phyloP scores from a whole-genome alignment of 768 basidiomycete species.

The Leccinum boreale region DNA sequence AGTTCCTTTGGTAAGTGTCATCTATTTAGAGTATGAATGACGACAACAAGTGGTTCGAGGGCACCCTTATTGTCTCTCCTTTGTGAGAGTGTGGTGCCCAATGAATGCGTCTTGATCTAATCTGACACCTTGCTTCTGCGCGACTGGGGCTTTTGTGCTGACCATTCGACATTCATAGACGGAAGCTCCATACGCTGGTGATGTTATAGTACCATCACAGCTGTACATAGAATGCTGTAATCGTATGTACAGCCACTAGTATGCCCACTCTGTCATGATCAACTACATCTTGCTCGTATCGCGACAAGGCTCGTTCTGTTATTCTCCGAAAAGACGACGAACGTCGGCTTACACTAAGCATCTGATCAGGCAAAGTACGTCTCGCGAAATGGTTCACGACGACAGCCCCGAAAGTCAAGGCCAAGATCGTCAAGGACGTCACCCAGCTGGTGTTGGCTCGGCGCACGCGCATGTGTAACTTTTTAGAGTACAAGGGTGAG shows the following conservation, averaged over 20 bases:
- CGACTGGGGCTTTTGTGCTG: slow-evolving; percentile 1
- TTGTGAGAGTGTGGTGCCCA: slow-evolving; percentile 42
- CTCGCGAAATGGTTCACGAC: slow-evolving; percentile 96
- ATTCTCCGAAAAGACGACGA: slow-evolving; percentile 2
- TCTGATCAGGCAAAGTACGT: slow-evolving; percentile 75
- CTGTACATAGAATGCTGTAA: background rate
- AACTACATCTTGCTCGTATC: slow-evolving; percentile 93
- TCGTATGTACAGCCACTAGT: slow-evolving; percentile 24
- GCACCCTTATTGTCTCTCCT: slow-evolving; percentile 42
- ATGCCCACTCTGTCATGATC: slow-evolving; percentile 51
- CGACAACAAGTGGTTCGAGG: slow-evolving; percentile 72
- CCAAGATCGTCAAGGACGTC: slow-evolving; percentile 93
- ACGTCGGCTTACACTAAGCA: slow-evolving; percentile 8
- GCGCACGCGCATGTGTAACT: slow-evolving; percentile 90
- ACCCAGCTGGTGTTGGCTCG: slow-evolving; percentile 89
- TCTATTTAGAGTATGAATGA: slow-evolving; percentile 45
- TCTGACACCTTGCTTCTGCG: slow-evolving; percentile 51
- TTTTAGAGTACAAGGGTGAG: slow-evolving; percentile 93
- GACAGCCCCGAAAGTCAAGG: slow-evolving; percentile 73
- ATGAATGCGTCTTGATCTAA: slow-evolving; percentile 87
- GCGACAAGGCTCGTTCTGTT: slow-evolving; percentile 65
- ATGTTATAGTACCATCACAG: background rate
- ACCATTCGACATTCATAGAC: slow-evolving; percentile 1
- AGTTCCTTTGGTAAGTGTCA: slow-evolving; percentile 18
- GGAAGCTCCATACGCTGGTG: background rate